Conservation (phyloP, 352 stramenopile species). For the Phytopythium oedochilum region DNA sequence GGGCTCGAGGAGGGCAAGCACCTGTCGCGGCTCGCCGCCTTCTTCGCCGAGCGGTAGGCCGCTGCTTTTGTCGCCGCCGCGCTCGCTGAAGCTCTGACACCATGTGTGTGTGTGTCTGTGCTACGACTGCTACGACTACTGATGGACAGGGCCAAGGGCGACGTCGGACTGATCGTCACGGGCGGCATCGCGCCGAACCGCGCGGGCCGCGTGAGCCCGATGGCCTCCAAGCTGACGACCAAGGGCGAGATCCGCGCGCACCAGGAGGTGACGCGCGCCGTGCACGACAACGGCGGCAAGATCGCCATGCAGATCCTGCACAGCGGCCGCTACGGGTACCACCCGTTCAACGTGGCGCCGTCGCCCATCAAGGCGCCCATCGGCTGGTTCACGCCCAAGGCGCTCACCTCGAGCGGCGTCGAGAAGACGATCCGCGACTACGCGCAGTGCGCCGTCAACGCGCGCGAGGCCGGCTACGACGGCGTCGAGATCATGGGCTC, state of each 20-base stretch:
- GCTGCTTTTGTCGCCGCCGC: no score
- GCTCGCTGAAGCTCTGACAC: no score
- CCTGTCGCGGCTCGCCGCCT: constrained; percentile 87
- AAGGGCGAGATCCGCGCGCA: constrained; percentile 87
- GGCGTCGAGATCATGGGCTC: constrained; percentile 98
- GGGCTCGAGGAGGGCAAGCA: constrained; percentile 83
- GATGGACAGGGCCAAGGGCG: constrained; percentile 71
- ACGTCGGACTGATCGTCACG: constrained; percentile 95
- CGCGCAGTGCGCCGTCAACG: constrained; percentile 80
- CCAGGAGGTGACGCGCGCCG: constrained; percentile 90
- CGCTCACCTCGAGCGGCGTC: constrained; percentile 79
- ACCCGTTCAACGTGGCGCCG: constrained; percentile 93
- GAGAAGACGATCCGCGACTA: constrained; percentile 93
- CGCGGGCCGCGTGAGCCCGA: constrained; percentile 89
- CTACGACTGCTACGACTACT: no score
- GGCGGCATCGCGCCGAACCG: constrained; percentile 92
- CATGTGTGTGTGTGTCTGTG: no score
- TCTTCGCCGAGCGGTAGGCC: constrained; percentile 88
- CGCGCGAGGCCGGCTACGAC: constrained; percentile 92
- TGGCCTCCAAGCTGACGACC: constrained; percentile 93
- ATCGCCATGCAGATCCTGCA: constrained; percentile 93
- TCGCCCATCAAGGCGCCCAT: constrained; percentile 93
- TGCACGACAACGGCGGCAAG: constrained; percentile 86
- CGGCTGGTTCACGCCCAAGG: constrained; percentile 87
- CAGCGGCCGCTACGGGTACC: constrained; percentile 95